phyloP scores from a whole-genome alignment of 2,329 filamentous ascomycete species.

The Cordyceps pruinosa region DNA sequence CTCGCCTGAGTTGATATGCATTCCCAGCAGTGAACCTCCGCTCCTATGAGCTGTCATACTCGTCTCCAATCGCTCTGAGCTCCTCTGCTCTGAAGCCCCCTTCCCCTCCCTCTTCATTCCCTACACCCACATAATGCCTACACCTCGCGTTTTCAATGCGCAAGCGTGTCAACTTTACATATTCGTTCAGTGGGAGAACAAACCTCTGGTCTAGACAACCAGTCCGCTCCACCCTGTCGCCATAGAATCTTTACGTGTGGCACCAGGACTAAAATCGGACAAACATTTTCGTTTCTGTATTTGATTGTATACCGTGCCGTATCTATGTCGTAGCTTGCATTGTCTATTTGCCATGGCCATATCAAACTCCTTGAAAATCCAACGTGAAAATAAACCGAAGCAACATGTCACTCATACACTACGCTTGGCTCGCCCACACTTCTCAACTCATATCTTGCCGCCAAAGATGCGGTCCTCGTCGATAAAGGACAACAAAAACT shows the following conservation, averaged over 20 bases:
- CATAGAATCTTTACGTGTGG: slow-evolving; percentile 47
- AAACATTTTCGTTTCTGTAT: slow-evolving; percentile 35
- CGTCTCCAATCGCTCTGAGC: too few species aligned
- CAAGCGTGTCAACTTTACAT: slow-evolving; percentile 52
- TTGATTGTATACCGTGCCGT: neutral
- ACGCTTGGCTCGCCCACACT: too few species aligned
- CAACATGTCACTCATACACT: too few species aligned
- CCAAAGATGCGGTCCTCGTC: slow-evolving; percentile 44
- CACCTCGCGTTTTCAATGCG: slow-evolving; percentile 52
- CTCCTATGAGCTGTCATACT: too few species aligned
- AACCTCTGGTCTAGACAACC: slow-evolving; percentile 60
- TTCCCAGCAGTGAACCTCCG: too few species aligned
- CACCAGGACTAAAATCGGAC: slow-evolving; percentile 58
- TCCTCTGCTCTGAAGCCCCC: too few species aligned
- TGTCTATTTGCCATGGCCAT: neutral
- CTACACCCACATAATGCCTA: slow-evolving; percentile 53
- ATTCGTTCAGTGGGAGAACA: slow-evolving; percentile 55
- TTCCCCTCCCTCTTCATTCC: too few species aligned
- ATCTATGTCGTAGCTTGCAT: neutral
- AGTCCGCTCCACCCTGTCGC: slow-evolving; percentile 59
- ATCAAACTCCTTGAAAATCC: too few species aligned
- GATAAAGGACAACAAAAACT: slow-evolving; percentile 49
- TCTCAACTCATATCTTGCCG: slow-evolving; percentile 20
- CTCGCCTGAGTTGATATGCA: too few species aligned
- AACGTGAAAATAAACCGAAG: too few species aligned